Base-by-base conservation (phyloP, 2,329 filamentous ascomycete species). In the Epicoccum nigrum region DNA sequence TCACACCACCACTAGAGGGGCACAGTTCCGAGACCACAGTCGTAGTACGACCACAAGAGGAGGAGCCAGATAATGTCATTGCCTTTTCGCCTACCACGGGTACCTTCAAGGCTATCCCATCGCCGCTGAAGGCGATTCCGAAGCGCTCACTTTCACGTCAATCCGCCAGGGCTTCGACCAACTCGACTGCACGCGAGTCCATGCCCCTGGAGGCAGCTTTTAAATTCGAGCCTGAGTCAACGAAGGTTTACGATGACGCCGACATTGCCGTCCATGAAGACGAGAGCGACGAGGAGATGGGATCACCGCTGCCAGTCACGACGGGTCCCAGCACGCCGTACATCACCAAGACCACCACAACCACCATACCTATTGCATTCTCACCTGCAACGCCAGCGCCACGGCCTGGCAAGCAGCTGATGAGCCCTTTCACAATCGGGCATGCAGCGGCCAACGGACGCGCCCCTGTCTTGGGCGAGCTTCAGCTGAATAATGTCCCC, bases 301-400 rank as follows among this genome's bases (percentile, higher is more conserved):
- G 58, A 33, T 51, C 58, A 19, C 59, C 59, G 41, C 62, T 60
- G 23, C 62, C 62, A n/a, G 58, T 54, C 31, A 59, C 64, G 9
- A 52, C 58, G 11, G 65, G 61, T 13, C 66, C 72, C 28, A 60
- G 58, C 17, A 72, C 68, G 12, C 71, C 67, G 8, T 38, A 76
- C 74, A 38, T 54, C 28, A 54, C 48, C 3, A 55, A 55, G 41
- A 80, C 77, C 1, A 78, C 75, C 19, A 79, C 77, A 9, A 79
- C 77, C 8, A 79, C 75, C 1, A 75, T 79, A 32, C 77, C 77
- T 17, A 73, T 79, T 53, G 72, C 76, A 45, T 79, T 79, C 58
- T 77, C 76, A 3, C 60, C 77, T 59, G 48, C 65, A 51, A 71
- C 65, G 45, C 65, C 76, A 62, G 62, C 65, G 7, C 58, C 62